Evolutionary conservation across 768 basidiomycete genomes (phyloP), one percentile per base, ranked within the genome.

Genomic region (Leucosporidium yakuticum): DNA sequence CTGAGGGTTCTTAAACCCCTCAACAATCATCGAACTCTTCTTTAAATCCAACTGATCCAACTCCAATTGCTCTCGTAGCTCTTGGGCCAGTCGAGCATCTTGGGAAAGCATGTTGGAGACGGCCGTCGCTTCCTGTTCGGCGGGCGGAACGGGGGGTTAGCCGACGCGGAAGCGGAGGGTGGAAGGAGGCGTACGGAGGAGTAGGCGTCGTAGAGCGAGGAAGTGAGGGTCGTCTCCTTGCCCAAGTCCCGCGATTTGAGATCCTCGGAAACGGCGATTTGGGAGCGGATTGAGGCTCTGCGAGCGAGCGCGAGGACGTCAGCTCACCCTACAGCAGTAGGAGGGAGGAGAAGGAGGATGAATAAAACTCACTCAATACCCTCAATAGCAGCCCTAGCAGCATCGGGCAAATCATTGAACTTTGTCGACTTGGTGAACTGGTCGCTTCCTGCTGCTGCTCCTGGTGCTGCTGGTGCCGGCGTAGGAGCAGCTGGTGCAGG

Each of bases 381-480:
- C 48, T 75, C 73, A 23, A 75, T 57, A 12, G 60, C 60, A 23
- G 59, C 64, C 36, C 70, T 32, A 55, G 65, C 74, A 20, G 39
- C 60, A 31, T 75, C 74, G 0, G 74, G 74, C 64, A 75, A 27
- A 27, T 75, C 74, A 25, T 75, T 66, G 49, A 74, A 75, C 63
- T 73, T 73, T 7, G 74, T 70, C 25, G 61, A 54, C 57, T 74
- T 74, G 20, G 51, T 64, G 29, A 74, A 62, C 21, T 62, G 57
- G 1, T 48, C 50, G 9, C 61, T 50, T 23, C 49, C 49, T 29
- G 20, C 25, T 21, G n/a, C 44, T 48, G 55, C 5, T 25, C 7
- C 58, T 59, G 39, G 23, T 15, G 58, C n/a, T 47, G 58, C 39
- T 47, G 58, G 9, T 47, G 36, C 8, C 23, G 23, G 19, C 9